These are phyloP conservation scores for Pichia manshurica DNA, from an alignment of 805 yeast species.

Conservation along the genomic window DNA sequence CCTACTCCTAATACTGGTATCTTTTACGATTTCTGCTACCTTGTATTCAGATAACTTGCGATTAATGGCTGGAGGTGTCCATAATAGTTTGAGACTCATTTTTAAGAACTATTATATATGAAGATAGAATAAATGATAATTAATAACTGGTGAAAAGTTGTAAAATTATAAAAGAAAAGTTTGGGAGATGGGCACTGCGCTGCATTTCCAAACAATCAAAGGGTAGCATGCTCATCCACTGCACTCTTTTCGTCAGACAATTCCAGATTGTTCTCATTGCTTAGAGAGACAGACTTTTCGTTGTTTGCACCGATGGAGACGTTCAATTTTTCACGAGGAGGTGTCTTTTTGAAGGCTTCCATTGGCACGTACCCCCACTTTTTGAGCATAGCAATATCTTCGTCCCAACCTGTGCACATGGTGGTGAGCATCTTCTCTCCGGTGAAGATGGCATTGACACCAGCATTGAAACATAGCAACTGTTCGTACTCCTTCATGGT, in stretches of 20 bases:
- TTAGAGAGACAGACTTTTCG: not conserved
- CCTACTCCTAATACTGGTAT: no score
- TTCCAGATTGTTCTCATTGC: not conserved
- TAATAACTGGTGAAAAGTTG: no score
- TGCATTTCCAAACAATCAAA: no score
- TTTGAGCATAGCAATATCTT: conserved; percentile 59
- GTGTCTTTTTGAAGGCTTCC: conserved; percentile 14
- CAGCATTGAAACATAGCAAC: conserved; percentile 67
- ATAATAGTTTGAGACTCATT: no score
- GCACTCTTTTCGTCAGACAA: not conserved
- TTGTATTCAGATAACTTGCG: no score
- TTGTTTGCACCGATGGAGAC: not conserved
- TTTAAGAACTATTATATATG: no score
- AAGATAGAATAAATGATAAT: no score
- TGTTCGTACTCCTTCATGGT: conserved; percentile 77
- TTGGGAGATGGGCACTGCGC: no score
- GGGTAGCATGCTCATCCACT: no score
- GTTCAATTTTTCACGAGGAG: not conserved
- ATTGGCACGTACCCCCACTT: conserved; percentile 52
- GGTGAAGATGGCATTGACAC: conserved; percentile 75
- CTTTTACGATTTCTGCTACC: no score
- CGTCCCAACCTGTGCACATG: conserved; percentile 81
- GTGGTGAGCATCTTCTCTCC: conserved; percentile 80
- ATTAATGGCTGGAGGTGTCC: no score
- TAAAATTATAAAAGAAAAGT: no score